A percentile compares a stretch with the other conserved stretches of the same genome.
Conservation (phyloP, 192 early-diverging fungal species). For the Dimargaris cristalligena region DNA sequence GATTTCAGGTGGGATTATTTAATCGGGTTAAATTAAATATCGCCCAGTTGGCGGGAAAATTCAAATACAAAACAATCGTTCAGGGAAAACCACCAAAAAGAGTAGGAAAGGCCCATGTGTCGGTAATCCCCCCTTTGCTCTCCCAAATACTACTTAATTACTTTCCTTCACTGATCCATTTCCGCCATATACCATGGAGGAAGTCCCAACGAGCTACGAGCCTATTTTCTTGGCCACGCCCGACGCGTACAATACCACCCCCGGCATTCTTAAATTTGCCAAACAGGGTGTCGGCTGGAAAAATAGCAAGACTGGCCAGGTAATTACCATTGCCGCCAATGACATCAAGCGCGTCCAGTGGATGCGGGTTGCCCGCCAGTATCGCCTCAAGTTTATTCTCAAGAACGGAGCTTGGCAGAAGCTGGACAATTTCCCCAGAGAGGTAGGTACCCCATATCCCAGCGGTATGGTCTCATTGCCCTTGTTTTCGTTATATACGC, state of each 20-base stretch:
- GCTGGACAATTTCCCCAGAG: conserved; percentile 77
- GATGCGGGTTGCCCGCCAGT: conserved; percentile 73
- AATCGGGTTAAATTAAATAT: no score
- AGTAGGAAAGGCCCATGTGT: no score
- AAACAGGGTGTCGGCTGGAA: conserved; percentile 56
- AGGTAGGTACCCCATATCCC: no score
- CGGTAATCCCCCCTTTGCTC: no score
- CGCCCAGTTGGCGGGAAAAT: no score
- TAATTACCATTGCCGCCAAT: conserved; percentile 36
- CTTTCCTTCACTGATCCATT: no score
- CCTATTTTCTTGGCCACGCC: conserved; percentile 10
- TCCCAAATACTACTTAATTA: no score
- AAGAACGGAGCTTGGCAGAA: conserved; percentile 59
- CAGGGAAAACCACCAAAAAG: no score
- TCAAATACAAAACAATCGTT: no score
- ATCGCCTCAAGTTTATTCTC: conserved; percentile 56
- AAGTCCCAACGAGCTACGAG: conserved; percentile 6
- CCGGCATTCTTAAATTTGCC: not conserved
- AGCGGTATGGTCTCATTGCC: no score
- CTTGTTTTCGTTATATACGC: no score
- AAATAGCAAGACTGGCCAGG: conserved; percentile 29
- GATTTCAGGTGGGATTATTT: no score
- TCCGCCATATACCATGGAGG: conserved; percentile 1
- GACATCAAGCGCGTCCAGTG: conserved; percentile 62
- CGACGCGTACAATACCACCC: conserved; percentile 3